These are phyloP conservation scores for Phialophora verrucosa DNA, from an alignment of 2,329 filamentous ascomycete genomes.

Conservation along the genomic window DNA sequence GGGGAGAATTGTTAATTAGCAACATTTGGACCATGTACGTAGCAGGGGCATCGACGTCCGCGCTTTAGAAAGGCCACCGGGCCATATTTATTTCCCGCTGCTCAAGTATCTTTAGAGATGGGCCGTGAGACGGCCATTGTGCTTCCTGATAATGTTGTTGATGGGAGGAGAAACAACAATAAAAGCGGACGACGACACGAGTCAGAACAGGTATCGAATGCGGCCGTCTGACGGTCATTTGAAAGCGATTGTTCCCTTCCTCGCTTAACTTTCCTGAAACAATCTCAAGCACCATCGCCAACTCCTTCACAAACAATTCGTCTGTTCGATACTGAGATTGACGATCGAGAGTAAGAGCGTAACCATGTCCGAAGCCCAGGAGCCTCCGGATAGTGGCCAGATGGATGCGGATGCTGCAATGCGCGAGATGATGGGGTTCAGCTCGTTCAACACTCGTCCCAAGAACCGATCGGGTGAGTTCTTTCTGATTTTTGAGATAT, in stretches of 20 bases:
- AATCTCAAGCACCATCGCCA: not conserved
- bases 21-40: not conserved
- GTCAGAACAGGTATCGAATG: not conserved
- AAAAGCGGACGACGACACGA: not conserved
- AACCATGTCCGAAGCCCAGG: constrained; percentile 21
- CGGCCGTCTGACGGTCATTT: not conserved
- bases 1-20: not conserved
- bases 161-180: not conserved
- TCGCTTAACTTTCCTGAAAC: not conserved
- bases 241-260: not conserved
- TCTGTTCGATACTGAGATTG: not conserved
- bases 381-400: not conserved
- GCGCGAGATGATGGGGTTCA: constrained; percentile 38
- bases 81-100: not conserved
- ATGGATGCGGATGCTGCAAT: constrained; percentile 32
- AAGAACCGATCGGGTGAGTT: constrained; percentile 28
- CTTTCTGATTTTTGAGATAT: not conserved
- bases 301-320: not conserved
- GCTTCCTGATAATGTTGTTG: not conserved
- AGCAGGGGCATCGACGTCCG: not conserved
- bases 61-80: not conserved
- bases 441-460: constrained; percentile 32
- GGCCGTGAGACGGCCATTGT: not conserved
- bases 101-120: not conserved
- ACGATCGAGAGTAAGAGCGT: not conserved